Percentiles rank a stretch among this genome's conserved stretches.
Conservation (phyloP, 1,139 yeast species). For the Tardiomyces depauwii region DNA sequence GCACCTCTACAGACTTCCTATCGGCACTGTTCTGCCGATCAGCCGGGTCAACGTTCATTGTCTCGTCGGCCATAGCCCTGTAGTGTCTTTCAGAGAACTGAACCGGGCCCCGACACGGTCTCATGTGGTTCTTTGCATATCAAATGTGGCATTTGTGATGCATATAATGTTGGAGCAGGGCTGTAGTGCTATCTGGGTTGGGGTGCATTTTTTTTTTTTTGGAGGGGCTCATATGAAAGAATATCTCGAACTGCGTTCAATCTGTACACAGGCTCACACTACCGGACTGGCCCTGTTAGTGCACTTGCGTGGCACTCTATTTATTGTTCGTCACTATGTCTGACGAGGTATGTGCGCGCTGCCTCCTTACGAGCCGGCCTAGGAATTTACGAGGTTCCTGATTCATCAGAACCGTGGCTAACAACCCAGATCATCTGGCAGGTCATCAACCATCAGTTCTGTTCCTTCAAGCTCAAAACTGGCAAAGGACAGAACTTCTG, state of each 20-base stretch:
- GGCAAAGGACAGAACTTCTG: constrained; percentile 75
- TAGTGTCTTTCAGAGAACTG: too few relatives aligned
- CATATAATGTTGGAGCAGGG: too few relatives aligned
- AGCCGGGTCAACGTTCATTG: not conserved
- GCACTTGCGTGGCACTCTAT: too few relatives aligned
- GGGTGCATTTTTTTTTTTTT: too few relatives aligned
- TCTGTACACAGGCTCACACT: too few relatives aligned
- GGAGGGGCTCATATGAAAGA: too few relatives aligned
- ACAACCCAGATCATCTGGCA: constrained; percentile 51
- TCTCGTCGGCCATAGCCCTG: not conserved
- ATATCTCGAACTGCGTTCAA: too few relatives aligned
- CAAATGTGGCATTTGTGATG: too few relatives aligned
- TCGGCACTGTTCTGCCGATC: not conserved
- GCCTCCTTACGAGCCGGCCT: not conserved
- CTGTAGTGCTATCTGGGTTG: too few relatives aligned
- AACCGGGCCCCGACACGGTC: too few relatives aligned
- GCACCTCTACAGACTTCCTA: not conserved
- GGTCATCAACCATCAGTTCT: constrained; percentile 79
- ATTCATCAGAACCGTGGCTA: not conserved
- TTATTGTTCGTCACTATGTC: not conserved
- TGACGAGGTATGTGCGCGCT: not conserved
- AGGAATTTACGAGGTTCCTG: not conserved
- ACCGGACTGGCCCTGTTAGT: too few relatives aligned
- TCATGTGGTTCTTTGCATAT: too few relatives aligned
- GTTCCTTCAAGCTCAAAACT: constrained; percentile 77